Conservation (phyloP, 345 rosid genomes). For the Balakata baccata region DNA sequence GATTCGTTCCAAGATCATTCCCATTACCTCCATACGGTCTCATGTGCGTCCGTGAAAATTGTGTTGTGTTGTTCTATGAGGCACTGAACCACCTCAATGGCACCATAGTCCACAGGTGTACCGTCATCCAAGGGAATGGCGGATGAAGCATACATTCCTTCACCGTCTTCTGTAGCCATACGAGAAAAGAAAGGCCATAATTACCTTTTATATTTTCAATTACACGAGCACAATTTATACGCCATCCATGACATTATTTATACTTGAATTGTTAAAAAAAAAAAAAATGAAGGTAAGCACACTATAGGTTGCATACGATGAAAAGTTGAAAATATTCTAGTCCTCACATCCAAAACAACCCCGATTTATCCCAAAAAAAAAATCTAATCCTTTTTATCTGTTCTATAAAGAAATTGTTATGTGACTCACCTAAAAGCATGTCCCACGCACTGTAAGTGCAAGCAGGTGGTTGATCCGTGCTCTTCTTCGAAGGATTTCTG, state of each 20-base stretch:
- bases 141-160: conserved; percentile 57
- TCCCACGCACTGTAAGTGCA: conserved; percentile 65
- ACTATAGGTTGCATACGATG: not conserved
- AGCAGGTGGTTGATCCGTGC: conserved; percentile 42
- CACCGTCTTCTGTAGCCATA: conserved; percentile 67
- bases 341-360: not conserved
- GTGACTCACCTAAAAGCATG: conserved; percentile 68
- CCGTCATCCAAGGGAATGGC: conserved; percentile 79
- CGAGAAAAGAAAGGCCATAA: not conserved
- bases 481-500: conserved; percentile 47
- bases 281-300: not conserved
- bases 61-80: conserved; percentile 86
- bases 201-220: not conserved
- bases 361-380: not conserved
- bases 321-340: not conserved
- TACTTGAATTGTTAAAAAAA: not conserved
- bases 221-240: not conserved
- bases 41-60: conserved; percentile 81
- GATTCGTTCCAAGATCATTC: not conserved
- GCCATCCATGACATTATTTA: not conserved
- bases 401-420: not conserved
- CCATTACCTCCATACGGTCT: conserved; percentile 61
- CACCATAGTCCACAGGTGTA: conserved; percentile 60
- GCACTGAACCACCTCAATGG: conserved; percentile 78
- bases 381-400: not conserved